A percentile compares a stretch with the other conserved stretches of the same genome.
phyloP scores from a whole-genome alignment of 306 rosid genomes.

The Medicago ruthenica region DNA sequence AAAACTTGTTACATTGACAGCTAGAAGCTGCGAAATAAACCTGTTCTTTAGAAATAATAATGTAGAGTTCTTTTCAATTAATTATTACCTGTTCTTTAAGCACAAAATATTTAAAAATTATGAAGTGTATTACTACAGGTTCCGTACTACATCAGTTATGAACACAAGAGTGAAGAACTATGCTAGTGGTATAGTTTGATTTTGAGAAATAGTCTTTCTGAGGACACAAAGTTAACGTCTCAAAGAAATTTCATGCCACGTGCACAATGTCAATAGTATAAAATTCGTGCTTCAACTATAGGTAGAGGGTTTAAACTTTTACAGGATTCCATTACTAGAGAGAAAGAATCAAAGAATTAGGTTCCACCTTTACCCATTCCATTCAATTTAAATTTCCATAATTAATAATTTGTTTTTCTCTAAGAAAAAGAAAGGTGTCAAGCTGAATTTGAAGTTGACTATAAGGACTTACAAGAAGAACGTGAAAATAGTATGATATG shows the following conservation, averaged over 20 bases:
- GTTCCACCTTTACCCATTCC: conserved; percentile 18
- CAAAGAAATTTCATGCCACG: background rate
- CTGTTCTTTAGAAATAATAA: background rate
- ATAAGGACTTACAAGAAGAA: conserved; percentile 3
- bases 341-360: conserved; percentile 6
- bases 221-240: background rate
- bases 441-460: background rate
- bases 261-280: conserved; percentile 12
- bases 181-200: background rate
- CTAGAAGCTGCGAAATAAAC: conserved; percentile 20
- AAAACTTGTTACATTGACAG: conserved; percentile 28
- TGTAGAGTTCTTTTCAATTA: conserved; percentile 4
- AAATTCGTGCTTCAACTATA: conserved; percentile 23
- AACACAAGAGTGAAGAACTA: conserved; percentile 20
- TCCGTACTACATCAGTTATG: conserved; percentile 19
- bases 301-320: conserved; percentile 16
- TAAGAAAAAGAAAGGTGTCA: background rate
- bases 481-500: conserved; percentile 1
- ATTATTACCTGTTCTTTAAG: background rate
- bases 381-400: conserved; percentile 9
- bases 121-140: conserved; percentile 5
- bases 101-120: background rate
- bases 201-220: conserved; percentile 5
- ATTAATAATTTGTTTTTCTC: background rate
- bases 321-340: conserved; percentile 16